Evolutionary conservation across 306 rosid species (phyloP).

Genomic region (Betula pendula): DNA sequence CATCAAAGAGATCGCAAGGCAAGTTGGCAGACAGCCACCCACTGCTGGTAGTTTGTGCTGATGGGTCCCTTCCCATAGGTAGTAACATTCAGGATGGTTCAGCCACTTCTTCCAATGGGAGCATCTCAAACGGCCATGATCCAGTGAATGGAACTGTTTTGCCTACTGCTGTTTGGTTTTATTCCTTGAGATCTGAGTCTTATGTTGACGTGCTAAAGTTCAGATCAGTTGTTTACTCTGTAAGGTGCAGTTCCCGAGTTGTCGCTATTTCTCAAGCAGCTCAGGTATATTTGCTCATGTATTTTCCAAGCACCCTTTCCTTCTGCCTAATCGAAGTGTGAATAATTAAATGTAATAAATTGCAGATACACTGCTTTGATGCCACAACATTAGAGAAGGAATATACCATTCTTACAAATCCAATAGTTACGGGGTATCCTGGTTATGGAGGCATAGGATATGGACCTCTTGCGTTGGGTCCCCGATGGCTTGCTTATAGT

Average conservation of each 20-base stretch:
- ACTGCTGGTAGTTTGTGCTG: slow-evolving; percentile 70
- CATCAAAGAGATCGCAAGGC: slow-evolving; percentile 60
- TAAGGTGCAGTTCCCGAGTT: slow-evolving; percentile 86
- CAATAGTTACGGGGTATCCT: slow-evolving; percentile 56
- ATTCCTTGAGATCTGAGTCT: slow-evolving; percentile 81
- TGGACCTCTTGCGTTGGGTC: slow-evolving; percentile 95
- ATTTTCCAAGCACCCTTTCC: not conserved
- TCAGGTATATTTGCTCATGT: slow-evolving; percentile 57
- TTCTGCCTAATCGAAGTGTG: slow-evolving; percentile 21
- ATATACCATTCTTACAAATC: slow-evolving; percentile 81
- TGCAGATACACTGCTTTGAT: slow-evolving; percentile 91
- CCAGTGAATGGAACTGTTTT: slow-evolving; percentile 52
- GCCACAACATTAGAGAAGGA: slow-evolving; percentile 74
- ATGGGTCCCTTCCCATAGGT: slow-evolving; percentile 63
- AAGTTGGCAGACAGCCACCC: slow-evolving; percentile 73
- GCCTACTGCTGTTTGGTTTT: slow-evolving; percentile 79
- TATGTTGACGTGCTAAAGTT: slow-evolving; percentile 84
- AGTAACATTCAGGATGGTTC: slow-evolving; percentile 51
- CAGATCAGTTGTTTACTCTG: slow-evolving; percentile 78
- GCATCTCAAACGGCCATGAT: slow-evolving; percentile 55
- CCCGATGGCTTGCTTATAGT: slow-evolving; percentile 97
- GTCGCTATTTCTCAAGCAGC: slow-evolving; percentile 78
- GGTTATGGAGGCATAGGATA: slow-evolving; percentile 77
- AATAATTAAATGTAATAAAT: slow-evolving; percentile 24
- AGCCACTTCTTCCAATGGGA: slow-evolving; percentile 44